These are phyloP conservation scores for Solanum virginianum DNA, from an alignment of 257 asterid genomes.

Conservation along the genomic window DNA sequence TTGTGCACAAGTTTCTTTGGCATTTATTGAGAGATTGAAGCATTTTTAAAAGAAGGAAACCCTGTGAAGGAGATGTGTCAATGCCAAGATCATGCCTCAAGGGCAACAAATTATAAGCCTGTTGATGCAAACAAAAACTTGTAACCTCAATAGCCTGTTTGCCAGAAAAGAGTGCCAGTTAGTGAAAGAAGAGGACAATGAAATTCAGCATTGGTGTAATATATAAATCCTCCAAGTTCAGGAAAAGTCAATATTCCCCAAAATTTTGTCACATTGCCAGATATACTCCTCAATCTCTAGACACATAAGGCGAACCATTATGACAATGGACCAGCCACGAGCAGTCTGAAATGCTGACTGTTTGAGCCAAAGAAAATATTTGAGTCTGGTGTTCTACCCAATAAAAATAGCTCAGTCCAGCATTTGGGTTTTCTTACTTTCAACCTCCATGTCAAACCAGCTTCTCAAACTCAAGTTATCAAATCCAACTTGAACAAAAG, in stretches of 20 bases:
- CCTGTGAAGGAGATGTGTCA: neutral
- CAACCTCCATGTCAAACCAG: neutral
- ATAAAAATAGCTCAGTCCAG: neutral
- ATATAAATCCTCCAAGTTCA: neutral
- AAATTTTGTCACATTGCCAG: neutral
- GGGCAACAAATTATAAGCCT: neutral
- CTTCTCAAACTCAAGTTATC: neutral
- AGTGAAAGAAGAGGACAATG: neutral
- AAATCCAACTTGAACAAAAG: neutral
- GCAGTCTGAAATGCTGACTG: neutral
- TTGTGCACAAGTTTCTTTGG: neutral
- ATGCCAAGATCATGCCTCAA: neutral
- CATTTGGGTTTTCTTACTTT: neutral
- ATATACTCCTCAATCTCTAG: neutral
- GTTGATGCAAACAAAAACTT: neutral
- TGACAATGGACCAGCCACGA: neutral
- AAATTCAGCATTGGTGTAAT: neutral
- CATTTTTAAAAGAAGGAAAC: neutral
- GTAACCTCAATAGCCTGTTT: neutral
- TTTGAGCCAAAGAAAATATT: neutral
- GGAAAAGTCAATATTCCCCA: neutral
- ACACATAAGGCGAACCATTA: neutral
- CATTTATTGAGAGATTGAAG: neutral
- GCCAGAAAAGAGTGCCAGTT: neutral
- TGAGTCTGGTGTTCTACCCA: neutral